Percentiles rank a stretch among this genome's conserved stretches.
These are phyloP conservation scores for Auriculariales sp. DNA, from an alignment of 768 basidiomycete genomes.

Conservation along the genomic window DNA sequence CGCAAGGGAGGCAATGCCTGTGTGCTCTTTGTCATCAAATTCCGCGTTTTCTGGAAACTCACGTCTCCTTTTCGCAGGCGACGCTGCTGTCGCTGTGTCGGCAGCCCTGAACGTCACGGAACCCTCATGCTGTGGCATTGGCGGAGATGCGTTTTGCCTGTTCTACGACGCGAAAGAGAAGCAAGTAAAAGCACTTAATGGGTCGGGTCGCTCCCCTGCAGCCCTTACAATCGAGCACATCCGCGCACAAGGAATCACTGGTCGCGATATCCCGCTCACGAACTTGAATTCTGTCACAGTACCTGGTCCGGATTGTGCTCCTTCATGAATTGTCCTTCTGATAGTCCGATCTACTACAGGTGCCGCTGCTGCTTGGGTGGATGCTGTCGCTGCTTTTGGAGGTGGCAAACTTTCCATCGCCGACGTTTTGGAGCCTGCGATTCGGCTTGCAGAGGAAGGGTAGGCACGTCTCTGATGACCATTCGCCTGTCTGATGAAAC, in stretches of 20 bases:
- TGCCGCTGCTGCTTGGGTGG: constrained; percentile 91
- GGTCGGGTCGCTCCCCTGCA: constrained; percentile 76
- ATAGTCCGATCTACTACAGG: no score
- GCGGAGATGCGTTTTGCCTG: constrained; percentile 86
- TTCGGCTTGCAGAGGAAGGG: constrained; percentile 86
- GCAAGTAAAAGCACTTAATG: constrained; percentile 78
- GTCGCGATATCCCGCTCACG: constrained; percentile 53
- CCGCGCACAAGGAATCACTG: constrained; percentile 51
- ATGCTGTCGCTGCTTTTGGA: constrained; percentile 73
- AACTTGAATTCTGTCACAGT: constrained; percentile 89
- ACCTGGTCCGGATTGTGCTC: no score
- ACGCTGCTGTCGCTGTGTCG: constrained; percentile 88
- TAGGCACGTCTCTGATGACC: constrained; percentile 17
- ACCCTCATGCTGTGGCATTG: constrained; percentile 81
- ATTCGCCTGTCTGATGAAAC: background rate
- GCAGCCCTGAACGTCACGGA: constrained; percentile 89
- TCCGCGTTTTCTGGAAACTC: constrained; percentile 1
- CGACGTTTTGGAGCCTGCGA: constrained; percentile 79
- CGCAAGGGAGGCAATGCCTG: constrained; percentile 93
- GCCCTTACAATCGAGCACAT: constrained; percentile 65
- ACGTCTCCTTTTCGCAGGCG: constrained; percentile 34
- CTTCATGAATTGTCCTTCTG: no score
- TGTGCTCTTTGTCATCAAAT: constrained; percentile 14
- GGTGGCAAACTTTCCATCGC: constrained; percentile 50
- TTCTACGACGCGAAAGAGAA: constrained; percentile 80